phyloP scores from a whole-genome alignment of 345 rosid species.

The Turritis glabra region DNA sequence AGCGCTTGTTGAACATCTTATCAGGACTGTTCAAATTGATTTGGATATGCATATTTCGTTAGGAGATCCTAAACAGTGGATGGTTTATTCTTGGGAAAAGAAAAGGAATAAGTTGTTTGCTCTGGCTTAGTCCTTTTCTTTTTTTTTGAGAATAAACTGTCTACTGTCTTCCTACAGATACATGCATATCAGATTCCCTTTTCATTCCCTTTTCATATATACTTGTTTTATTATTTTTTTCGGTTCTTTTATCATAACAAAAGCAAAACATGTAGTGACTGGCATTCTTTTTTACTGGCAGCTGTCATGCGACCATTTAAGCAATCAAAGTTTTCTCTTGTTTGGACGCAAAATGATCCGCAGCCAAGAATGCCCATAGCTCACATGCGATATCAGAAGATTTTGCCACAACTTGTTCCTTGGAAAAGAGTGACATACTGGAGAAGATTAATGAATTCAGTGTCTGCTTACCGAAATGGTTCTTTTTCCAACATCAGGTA shows the following conservation, averaged over 20 bases:
- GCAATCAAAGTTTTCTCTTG: conserved; percentile 65
- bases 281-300: conserved; percentile 40
- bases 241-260: conserved; percentile 3
- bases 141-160: not conserved
- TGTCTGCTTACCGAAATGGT: conserved; percentile 41
- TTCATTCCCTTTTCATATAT: conserved; percentile 6
- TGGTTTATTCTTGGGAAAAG: conserved; percentile 4
- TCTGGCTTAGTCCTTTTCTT: conserved; percentile 14
- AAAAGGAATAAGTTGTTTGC: not conserved
- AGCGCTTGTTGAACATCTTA: conserved; percentile 12
- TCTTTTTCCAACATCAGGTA: conserved; percentile 71
- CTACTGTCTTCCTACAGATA: conserved; percentile 2
- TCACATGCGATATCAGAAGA: conserved; percentile 48
- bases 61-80: conserved; percentile 13
- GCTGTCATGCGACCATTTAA: conserved; percentile 49
- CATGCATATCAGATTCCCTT: conserved; percentile 21
- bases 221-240: not conserved
- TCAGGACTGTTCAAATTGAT: conserved; percentile 9
- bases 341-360: conserved; percentile 66
- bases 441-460: conserved; percentile 54
- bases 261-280: conserved; percentile 14
- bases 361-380: conserved; percentile 41
- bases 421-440: conserved; percentile 82
- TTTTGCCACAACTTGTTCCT: conserved; percentile 75
- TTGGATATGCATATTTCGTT: not conserved